These are phyloP conservation scores for Erodium maritimum DNA, from an alignment of 345 rosid genomes.

Conservation along the genomic window DNA sequence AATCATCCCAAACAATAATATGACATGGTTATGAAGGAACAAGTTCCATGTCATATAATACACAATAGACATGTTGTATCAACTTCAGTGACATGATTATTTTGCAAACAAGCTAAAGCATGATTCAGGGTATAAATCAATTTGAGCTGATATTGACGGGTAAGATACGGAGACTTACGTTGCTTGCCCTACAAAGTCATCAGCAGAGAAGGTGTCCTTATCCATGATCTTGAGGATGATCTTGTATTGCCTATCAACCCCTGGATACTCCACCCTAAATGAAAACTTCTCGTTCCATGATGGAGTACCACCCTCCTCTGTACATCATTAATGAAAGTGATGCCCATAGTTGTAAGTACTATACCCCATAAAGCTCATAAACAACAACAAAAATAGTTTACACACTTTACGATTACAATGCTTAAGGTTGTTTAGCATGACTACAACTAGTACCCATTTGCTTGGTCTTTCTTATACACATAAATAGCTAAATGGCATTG, in stretches of 20 bases:
- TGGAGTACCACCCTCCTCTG: conserved; percentile 44
- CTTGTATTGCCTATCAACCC: conserved; percentile 40
- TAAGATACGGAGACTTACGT: conserved; percentile 26
- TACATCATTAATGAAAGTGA: conserved; percentile 1
- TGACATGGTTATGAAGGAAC: too few species aligned
- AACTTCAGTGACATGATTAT: background rate
- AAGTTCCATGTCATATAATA: too few species aligned
- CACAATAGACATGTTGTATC: too few species aligned
- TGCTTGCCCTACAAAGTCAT: conserved; percentile 64
- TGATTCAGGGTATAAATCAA: too few species aligned
- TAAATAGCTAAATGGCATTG: background rate
- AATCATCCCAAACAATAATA: too few species aligned
- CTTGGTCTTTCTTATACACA: background rate
- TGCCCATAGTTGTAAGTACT: background rate
- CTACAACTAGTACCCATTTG: background rate
- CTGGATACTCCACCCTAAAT: conserved; percentile 76
- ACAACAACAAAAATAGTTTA: background rate
- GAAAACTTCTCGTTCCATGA: conserved; percentile 59
- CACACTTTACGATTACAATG: background rate
- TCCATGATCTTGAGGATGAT: conserved; percentile 71
- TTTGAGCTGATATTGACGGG: background rate
- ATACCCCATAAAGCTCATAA: background rate
- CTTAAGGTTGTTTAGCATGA: background rate
- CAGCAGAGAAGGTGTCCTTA: conserved; percentile 61
- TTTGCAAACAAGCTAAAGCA: background rate